Percentiles rank a stretch among this genome's conserved stretches.
Conservation (phyloP, 1,139 yeast species). For the Pneumocystis wakefieldiae region DNA sequence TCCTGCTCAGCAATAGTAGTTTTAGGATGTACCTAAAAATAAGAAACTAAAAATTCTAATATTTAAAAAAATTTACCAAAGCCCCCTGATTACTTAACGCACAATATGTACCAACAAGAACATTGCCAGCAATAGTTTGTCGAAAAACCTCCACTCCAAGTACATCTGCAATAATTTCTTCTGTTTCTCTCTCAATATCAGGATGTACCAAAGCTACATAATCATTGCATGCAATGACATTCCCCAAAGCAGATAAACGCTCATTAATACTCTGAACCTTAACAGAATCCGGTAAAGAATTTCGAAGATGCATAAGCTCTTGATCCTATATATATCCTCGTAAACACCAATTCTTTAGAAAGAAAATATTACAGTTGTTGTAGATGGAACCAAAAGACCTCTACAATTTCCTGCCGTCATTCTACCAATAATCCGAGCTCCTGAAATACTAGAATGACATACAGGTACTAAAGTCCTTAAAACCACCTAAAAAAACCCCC, state of each 20-base stretch:
- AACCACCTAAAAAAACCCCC: constrained; percentile 83
- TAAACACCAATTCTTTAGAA: background rate
- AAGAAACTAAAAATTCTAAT: background rate
- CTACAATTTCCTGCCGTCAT: constrained; percentile 98
- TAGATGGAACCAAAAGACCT: constrained; percentile 91
- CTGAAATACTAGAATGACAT: constrained; percentile 94
- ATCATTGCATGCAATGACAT: constrained; percentile 96
- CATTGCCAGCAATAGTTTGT: constrained; percentile 97
- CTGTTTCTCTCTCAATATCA: constrained; percentile 97
- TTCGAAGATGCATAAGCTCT: constrained; percentile 93
- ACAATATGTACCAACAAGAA: constrained; percentile 92
- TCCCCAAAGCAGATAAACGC: constrained; percentile 89
- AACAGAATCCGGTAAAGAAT: constrained; percentile 90
- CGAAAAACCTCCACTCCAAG: constrained; percentile 98
- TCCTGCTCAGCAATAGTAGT: constrained; percentile 96
- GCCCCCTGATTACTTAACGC: constrained; percentile 95
- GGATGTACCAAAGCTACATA: constrained; percentile 98
- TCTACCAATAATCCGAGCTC: constrained; percentile 94
- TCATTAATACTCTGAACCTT: constrained; percentile 97
- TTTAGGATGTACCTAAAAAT: constrained; percentile 53
- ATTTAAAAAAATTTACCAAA: constrained; percentile 34
- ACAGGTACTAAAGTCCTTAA: constrained; percentile 92
- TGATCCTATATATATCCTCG: constrained; percentile 41
- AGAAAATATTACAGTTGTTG: constrained; percentile 43
- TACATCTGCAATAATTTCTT: constrained; percentile 96